These are phyloP conservation scores for Endothia cerciana DNA, from an alignment of 2,329 filamentous ascomycete genomes.

Conservation along the genomic window DNA sequence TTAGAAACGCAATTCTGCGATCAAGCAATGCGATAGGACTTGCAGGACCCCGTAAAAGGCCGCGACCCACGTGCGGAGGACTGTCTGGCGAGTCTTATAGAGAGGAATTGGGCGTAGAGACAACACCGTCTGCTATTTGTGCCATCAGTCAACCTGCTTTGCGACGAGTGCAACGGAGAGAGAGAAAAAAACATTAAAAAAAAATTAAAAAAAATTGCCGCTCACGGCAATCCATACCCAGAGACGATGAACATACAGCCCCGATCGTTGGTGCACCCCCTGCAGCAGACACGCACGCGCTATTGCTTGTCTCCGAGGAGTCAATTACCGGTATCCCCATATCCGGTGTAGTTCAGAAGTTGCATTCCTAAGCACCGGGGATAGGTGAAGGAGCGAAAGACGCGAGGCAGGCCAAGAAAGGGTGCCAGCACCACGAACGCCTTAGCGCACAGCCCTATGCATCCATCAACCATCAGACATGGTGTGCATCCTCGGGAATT, in stretches of 20 bases:
- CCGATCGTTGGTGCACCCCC: neutral
- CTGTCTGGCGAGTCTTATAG: too few relatives aligned
- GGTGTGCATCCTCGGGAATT: too few relatives aligned
- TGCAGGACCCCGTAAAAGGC: too few relatives aligned
- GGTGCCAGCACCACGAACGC: neutral
- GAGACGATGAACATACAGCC: neutral
- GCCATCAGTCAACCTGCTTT: too few relatives aligned
- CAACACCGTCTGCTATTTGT: too few relatives aligned
- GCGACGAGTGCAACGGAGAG: neutral
- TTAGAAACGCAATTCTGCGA: too few relatives aligned
- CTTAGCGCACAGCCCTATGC: neutral
- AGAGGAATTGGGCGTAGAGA: too few relatives aligned
- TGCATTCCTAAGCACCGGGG: conserved; percentile 6
- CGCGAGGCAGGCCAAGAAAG: neutral
- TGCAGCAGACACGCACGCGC: neutral
- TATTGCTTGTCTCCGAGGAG: neutral
- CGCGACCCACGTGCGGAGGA: too few relatives aligned
- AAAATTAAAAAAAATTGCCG: neutral
- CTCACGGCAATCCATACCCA: neutral
- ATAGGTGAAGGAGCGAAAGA: conserved; percentile 11
- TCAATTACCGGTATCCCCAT: neutral
- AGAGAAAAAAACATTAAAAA: too few relatives aligned
- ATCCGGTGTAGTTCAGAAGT: neutral
- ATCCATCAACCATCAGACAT: too few relatives aligned
- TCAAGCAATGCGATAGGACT: too few relatives aligned